Percentiles rank a stretch among this genome's conserved stretches.
Evolutionary conservation across 1,284 basidiomycete species (phyloP).

Genomic region (Spongispora temasekensis): DNA sequence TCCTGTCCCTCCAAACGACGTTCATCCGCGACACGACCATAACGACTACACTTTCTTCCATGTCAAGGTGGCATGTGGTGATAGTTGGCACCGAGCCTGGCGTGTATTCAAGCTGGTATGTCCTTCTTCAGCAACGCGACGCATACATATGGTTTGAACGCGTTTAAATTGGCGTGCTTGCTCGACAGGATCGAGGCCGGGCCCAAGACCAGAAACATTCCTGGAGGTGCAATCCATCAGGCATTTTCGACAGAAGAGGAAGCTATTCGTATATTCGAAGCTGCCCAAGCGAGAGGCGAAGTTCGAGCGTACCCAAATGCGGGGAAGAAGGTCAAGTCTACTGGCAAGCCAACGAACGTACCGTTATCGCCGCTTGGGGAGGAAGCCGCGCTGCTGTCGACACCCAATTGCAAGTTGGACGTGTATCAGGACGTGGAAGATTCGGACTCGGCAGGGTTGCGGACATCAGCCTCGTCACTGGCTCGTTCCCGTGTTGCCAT

Average conservation of each 20-base stretch:
- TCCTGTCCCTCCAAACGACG: slow-evolving; percentile 25
- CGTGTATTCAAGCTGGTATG: slow-evolving; percentile 49
- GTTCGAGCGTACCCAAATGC: slow-evolving; percentile 17
- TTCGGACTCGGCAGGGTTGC: slow-evolving; percentile 4
- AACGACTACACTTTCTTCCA: background rate
- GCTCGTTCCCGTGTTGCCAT: slow-evolving; percentile 5
- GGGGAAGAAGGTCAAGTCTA: background rate
- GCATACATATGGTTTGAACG: slow-evolving; percentile 8
- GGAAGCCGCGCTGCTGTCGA: slow-evolving; percentile 16
- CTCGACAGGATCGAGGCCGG: slow-evolving; percentile 45
- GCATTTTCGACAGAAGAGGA: slow-evolving; percentile 45
- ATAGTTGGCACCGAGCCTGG: slow-evolving; percentile 46
- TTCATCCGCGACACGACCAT: slow-evolving; percentile 3
- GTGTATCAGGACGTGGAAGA: slow-evolving; percentile 7
- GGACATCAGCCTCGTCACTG: no score
- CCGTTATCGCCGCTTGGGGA: slow-evolving; percentile 7
- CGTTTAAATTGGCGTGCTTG: slow-evolving; percentile 6
- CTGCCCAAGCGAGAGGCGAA: slow-evolving; percentile 30
- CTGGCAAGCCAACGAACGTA: slow-evolving; percentile 5
- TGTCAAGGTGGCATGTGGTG: slow-evolving; percentile 47
- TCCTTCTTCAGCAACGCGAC: slow-evolving; percentile 15
- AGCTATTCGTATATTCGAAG: slow-evolving; percentile 43
- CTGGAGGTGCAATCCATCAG: slow-evolving; percentile 43
- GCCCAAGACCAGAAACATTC: slow-evolving; percentile 41
- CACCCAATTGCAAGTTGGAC: slow-evolving; percentile 11